Base-by-base conservation (phyloP, 306 rosid species). In the Cicer cuneatum region DNA sequence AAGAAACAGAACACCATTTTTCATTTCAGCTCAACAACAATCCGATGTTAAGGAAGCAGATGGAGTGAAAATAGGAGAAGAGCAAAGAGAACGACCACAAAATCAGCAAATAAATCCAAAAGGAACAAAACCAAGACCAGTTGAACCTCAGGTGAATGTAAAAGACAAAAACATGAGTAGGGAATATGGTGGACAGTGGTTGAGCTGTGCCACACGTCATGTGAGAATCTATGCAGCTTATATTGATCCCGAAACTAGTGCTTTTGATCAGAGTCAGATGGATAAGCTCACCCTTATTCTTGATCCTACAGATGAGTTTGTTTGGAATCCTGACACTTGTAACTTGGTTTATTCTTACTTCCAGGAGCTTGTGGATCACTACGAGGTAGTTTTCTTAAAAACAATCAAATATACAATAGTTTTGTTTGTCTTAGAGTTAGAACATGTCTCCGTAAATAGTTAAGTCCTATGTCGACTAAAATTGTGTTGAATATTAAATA, bases 301-400 rank as follows among this genome's bases (percentile, higher is more conserved):
- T 49, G 97, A 92, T 71, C 99, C 99, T 18, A 85, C 89, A n/a
- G 66, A 94, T 66, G 99, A 92, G 84, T 94, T 94, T 60, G 85
- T 92, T 19, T 94, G 99, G 99, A 94, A 82, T 12, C 76, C 95
- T 39, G 90, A 94, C 12, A 88, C 89, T 10, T 85, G 88, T 75
- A 81, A 81, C 47, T 80, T 88, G 87, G 92, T 92, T 40, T 92
- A 75, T 77, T 85, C 95, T 63, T 91, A 88, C 84, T 94, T 94
- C 78, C 99, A 94, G 41, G 95, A 92, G 79, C 99, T 91, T 79
- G 99, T 92, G 9, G 97, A 94, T 86, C 96, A 92, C 75, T 90
- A 94, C 11, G 97, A 92, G 99, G 97, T 94, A 84, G 16, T 58
- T 37, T 67, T 40, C 53, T 71, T 60, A 52, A 18, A 29, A 37